Evolutionary conservation across 1,284 basidiomycete species (phyloP).

Genomic region (Pseudozyma thailandica): DNA sequence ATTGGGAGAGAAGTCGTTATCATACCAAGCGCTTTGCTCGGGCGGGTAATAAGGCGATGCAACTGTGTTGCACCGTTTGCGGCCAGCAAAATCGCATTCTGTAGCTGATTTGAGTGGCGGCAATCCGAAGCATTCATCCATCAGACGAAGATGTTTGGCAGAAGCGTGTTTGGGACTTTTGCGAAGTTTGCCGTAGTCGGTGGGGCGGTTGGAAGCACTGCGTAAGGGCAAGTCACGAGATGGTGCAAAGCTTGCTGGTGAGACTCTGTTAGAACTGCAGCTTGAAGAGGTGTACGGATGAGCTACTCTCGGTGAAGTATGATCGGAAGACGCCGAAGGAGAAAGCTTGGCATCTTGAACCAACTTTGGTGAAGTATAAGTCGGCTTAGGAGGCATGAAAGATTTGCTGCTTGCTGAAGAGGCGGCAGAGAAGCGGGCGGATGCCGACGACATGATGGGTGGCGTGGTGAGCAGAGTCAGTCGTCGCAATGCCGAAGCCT

Average conservation of each 20-base stretch:
- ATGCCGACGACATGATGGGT: constrained; percentile 14
- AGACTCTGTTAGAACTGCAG: neutral
- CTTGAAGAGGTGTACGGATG: constrained; percentile 13
- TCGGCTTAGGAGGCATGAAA: constrained; percentile 28
- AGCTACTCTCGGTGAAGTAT: neutral
- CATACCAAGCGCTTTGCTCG: neutral
- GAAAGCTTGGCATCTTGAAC: constrained; percentile 10
- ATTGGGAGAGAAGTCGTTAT: constrained; percentile 1
- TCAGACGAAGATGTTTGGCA: too few species aligned
- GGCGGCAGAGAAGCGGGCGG: constrained; percentile 19
- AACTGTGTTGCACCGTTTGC: constrained; percentile 22
- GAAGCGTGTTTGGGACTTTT: too few species aligned
- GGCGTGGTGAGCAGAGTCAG: neutral
- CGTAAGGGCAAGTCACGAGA: too few species aligned
- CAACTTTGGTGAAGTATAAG: constrained; percentile 37
- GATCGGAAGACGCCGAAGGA: neutral
- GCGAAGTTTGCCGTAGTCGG: too few species aligned
- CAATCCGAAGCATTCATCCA: too few species aligned
- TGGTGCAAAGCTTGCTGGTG: neutral
- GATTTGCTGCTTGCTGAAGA: constrained; percentile 1
- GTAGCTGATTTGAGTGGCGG: too few species aligned
- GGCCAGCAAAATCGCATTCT: too few species aligned
- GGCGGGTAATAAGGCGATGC: neutral
- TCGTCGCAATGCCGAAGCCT: neutral
- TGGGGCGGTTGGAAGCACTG: too few species aligned